Base-by-base conservation (phyloP, 192 early-diverging fungal species). In the Linderina pennispora region DNA sequence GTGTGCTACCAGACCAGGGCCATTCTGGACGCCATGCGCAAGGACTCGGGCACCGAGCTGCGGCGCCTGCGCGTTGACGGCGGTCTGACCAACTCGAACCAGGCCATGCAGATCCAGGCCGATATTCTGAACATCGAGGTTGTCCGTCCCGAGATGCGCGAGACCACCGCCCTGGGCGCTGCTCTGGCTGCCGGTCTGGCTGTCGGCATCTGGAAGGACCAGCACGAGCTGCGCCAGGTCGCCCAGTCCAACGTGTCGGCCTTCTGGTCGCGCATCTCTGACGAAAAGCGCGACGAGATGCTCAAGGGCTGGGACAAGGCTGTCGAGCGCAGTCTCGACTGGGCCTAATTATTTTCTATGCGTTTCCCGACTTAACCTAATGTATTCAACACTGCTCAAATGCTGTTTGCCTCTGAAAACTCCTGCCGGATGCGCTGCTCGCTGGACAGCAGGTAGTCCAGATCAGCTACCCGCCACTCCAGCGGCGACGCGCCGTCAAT, bases 91-190 rank as follows among this genome's bases (percentile, higher is more conserved):
- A 89, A 89, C 63, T 92, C 91, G 19, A 87, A 92, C 48, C 40
- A 88, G 26, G 78, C 80, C 43, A 97, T 97, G 93, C 91, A 97
- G 66, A 73, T 97, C 41, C 91, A 94, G 73, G 81, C 93, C 11
- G 81, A 97, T 52, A 75, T 92, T 21, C 53, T 89, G 15, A 79
- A 81, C 11, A 85, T 94, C 38, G 74, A 84, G 24, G 90, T 94
- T 8, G 60, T 77, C 28, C 72, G 93, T 31, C 93, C 93, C 2
- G 68, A 65, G 28, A 97, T 94, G 90, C 74, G 81, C 26, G 93
- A 97, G 56, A 92, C 86, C 3, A 94, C 93, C 19, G 93, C 91
- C 1, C 66, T 97, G 33, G 93, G 93, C 33, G 88, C 91, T 11
- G 93, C 93, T 1, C 80, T 92, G 24, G 93, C 90, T 17, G 90